These are phyloP conservation scores for Epithele typhae DNA, from an alignment of 768 basidiomycete species.

Conservation along the genomic window DNA sequence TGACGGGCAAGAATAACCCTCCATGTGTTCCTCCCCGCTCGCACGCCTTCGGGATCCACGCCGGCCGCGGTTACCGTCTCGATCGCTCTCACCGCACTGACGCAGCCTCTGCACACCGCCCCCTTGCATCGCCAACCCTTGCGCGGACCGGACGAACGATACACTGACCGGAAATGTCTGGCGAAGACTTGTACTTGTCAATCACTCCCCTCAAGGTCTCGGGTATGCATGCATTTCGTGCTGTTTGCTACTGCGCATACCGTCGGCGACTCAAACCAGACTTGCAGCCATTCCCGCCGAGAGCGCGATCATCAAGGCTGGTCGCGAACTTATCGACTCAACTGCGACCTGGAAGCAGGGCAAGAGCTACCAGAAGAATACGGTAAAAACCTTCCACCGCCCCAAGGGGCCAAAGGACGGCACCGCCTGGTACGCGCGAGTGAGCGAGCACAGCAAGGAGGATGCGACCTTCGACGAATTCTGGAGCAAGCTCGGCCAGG, in stretches of 20 bases:
- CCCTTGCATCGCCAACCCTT: too few relatives aligned
- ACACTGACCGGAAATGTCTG: slow-evolving; percentile 22
- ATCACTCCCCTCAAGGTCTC: slow-evolving; percentile 35
- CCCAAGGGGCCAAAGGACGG: slow-evolving; percentile 51
- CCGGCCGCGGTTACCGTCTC: too few relatives aligned
- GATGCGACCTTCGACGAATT: slow-evolving; percentile 71
- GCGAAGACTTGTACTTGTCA: slow-evolving; percentile 30
- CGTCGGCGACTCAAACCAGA: background rate
- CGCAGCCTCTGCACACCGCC: too few relatives aligned
- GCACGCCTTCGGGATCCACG: too few relatives aligned
- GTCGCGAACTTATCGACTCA: slow-evolving; percentile 50
- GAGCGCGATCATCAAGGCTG: slow-evolving; percentile 50
- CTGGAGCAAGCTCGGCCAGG: slow-evolving; percentile 61
- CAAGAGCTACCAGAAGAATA: slow-evolving; percentile 51
- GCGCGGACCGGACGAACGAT: too few relatives aligned
- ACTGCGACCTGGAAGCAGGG: slow-evolving; percentile 62
- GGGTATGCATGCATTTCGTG: slow-evolving; percentile 26
- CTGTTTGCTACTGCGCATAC: background rate
- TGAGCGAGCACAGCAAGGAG: slow-evolving; percentile 59
- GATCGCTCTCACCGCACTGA: too few relatives aligned
- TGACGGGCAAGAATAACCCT: too few relatives aligned
- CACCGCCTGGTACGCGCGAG: slow-evolving; percentile 63
- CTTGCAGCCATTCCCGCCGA: slow-evolving; percentile 57
- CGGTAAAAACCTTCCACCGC: slow-evolving; percentile 51
- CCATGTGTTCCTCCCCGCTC: too few relatives aligned